Evolutionary conservation across 192 early-diverging fungal genomes (phyloP).

Genomic region (Entomortierella lignicola): DNA sequence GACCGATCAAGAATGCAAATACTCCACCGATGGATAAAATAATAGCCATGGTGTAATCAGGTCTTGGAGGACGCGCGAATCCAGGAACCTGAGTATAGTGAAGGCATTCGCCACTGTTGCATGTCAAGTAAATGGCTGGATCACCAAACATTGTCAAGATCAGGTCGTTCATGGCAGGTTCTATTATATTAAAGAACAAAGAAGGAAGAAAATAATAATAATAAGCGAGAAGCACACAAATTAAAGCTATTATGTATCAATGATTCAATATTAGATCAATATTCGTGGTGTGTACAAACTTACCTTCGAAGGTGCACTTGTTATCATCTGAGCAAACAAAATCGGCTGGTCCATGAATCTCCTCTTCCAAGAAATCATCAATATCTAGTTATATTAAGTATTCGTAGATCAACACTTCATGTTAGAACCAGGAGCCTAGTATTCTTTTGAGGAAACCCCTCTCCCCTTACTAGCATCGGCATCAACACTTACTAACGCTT

Average conservation of each 20-base stretch:
- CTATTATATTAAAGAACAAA: conserved; percentile 47
- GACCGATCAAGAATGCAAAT: conserved; percentile 50
- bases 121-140: conserved; percentile 80
- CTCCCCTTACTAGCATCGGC: no score
- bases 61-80: conserved; percentile 61
- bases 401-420: no score
- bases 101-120: conserved; percentile 86
- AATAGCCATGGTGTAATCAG: conserved; percentile 51
- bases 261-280: not conserved
- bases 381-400: conserved; percentile 72
- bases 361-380: conserved; percentile 79
- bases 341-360: conserved; percentile 80
- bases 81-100: conserved; percentile 88
- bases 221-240: not conserved
- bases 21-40: conserved; percentile 54
- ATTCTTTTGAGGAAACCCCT: no score
- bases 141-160: conserved; percentile 88
- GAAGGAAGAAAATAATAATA: conserved; percentile 1
- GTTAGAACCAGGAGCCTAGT: not conserved
- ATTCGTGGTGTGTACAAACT: not conserved
- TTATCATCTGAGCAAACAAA: conserved; percentile 69
- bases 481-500: conserved; percentile 67
- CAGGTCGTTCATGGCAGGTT: conserved; percentile 85
- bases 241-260: conserved; percentile 35
- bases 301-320: conserved; percentile 72